Evolutionary conservation across 495 filamentous ascomycete genomes (phyloP).

Genomic region (Neurospora africana): DNA sequence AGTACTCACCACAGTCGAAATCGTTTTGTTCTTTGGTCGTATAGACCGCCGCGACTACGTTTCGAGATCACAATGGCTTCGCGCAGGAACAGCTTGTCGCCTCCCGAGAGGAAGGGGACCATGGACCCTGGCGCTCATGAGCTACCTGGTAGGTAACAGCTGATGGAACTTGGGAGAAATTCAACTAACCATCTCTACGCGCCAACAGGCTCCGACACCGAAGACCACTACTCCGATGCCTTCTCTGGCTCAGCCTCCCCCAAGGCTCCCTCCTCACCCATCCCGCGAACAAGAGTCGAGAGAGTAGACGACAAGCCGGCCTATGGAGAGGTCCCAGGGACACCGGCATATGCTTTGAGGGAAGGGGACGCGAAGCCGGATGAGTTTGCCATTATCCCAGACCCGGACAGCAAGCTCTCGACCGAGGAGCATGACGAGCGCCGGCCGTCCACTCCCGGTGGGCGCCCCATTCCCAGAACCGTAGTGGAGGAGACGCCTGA

Average conservation of each 20-base stretch:
- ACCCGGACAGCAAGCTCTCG: conserved; percentile 24
- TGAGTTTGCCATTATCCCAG: conserved; percentile 43
- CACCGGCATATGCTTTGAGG: conserved; percentile 61
- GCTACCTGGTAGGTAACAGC: conserved; percentile 44
- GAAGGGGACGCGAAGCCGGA: conserved; percentile 81
- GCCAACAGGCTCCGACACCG: conserved; percentile 56
- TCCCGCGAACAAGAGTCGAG: conserved; percentile 77
- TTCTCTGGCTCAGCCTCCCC: conserved; percentile 53
- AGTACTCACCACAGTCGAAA: background rate
- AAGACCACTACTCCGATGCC: conserved; percentile 89
- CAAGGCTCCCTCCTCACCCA: conserved; percentile 43
- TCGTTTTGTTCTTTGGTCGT: background rate
- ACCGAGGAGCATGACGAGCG: conserved; percentile 9
- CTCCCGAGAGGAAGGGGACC: conserved; percentile 52
- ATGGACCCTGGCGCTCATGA: conserved; percentile 79
- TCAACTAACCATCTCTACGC: conserved; percentile 6
- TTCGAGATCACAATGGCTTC: conserved; percentile 13
- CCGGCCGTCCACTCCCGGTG: conserved; percentile 28
- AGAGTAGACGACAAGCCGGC: conserved; percentile 56
- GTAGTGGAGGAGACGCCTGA: conserved; percentile 39
- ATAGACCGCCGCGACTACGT: background rate
- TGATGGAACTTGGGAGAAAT: background rate
- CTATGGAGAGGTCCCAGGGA: conserved; percentile 82
- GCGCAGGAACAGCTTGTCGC: conserved; percentile 43
- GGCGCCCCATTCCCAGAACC: conserved; percentile 36